Base-by-base conservation (phyloP, 2,329 filamentous ascomycete genomes). In the Pseudogymnoascus destructans region DNA sequence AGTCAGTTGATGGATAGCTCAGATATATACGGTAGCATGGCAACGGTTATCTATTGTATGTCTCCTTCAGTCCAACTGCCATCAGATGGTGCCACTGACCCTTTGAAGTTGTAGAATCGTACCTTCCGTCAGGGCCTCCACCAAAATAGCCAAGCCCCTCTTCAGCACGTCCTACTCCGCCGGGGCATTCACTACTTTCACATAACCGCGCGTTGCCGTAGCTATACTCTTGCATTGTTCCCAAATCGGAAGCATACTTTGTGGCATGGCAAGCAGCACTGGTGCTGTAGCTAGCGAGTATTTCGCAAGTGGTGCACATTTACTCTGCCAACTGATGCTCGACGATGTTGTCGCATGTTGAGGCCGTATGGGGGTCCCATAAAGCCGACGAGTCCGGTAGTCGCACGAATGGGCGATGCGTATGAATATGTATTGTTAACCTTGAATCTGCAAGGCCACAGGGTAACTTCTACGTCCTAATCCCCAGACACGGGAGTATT, bases 401-500 rank as follows among this genome's bases (percentile, higher is more conserved):
- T 27, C 23, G 46, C 23, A 52, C 46, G 46, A 30, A 17, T 52
- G 23, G 23, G n/a, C 46, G 46, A 52, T 52, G 9, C 3, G n/a
- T 52, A 52, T 52, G 25, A 52, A 52, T 52, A 17, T 4, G 23
- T 52, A 52, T 52, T 30, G 9, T 52, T 13, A 52, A 52, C 46
- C 46, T 52, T 52, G 46, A 52, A 52, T 23, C 23, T 52, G 46
- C 46, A 52, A 52, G 46, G 46, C 46, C 5, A 52, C 46, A 30
- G n/a, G 46, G 46, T 52, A 30, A 52, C 46, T 52, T 52, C 46
- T 52, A 52, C 23, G 46, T 52, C 46, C 46, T 52, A 52, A 52
- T 52, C n/a, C 46, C 46, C 46, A 52, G 23, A 52, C 23, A 52
- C 46, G 46, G 46, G 46, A 52, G 46, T 4, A 52, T 52, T 52